Conservation (phyloP, 257 asterid genomes). For the Lycium ferocissimum region DNA sequence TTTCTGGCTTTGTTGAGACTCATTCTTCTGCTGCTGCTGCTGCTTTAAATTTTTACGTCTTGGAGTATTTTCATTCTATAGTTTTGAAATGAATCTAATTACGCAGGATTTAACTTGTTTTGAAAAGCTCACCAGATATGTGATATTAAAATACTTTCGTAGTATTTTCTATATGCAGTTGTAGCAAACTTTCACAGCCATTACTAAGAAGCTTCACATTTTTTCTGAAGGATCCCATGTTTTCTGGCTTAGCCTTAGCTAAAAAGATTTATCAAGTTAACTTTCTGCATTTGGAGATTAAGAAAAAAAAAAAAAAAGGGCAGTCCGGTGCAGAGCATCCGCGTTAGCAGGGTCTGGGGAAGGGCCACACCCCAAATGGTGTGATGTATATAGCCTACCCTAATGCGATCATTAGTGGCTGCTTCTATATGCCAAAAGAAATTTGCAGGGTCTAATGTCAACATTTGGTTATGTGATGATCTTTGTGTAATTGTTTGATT, state of each 20-base stretch:
- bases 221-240: neutral
- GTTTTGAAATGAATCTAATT: neutral
- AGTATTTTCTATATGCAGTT: neutral
- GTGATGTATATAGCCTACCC: too few species aligned
- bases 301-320: too few species aligned
- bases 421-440: too few species aligned
- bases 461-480: neutral
- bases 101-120: neutral
- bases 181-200: neutral
- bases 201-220: neutral
- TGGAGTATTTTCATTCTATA: neutral
- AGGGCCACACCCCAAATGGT: too few species aligned
- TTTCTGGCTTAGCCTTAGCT: conserved; percentile 6
- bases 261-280: neutral
- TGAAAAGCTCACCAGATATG: neutral
- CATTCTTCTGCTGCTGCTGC: neutral
- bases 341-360: too few species aligned
- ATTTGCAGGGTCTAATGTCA: neutral
- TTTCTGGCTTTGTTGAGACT: neutral
- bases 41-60: neutral
- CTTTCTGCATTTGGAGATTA: neutral
- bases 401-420: too few species aligned
- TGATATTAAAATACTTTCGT: neutral
- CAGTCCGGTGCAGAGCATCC: too few species aligned
- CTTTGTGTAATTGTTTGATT: neutral